Percentiles rank a stretch among this genome's conserved stretches.
Evolutionary conservation across 1,139 yeast species (phyloP).

Genomic region (Suhomyces kunorum): DNA sequence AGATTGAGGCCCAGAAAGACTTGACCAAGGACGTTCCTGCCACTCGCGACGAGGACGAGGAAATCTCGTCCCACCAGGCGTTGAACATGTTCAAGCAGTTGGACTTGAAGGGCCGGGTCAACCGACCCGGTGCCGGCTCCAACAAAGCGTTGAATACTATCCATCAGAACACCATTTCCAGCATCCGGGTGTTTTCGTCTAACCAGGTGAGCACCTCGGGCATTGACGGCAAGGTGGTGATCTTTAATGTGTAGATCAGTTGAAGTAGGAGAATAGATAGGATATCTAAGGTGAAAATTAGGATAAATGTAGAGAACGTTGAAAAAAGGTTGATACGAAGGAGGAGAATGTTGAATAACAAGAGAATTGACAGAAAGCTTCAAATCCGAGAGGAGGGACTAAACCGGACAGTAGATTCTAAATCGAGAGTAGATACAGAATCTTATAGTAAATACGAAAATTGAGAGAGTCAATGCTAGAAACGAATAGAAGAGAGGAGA

Average conservation of each 20-base stretch:
- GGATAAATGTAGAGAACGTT: too few species aligned
- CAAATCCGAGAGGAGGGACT: too few species aligned
- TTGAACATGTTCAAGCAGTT: slow-evolving; percentile 93
- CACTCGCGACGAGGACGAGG: slow-evolving; percentile 51
- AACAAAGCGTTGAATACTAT: slow-evolving; percentile 64
- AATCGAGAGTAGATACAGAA: too few species aligned
- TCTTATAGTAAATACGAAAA: too few species aligned
- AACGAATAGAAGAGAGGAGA: too few species aligned
- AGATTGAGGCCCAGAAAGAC: slow-evolving; percentile 59
- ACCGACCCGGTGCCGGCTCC: slow-evolving; percentile 41
- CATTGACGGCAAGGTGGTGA: slow-evolving; percentile 86
- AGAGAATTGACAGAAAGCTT: too few species aligned
- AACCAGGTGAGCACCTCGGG: slow-evolving; percentile 51
- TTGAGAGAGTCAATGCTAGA: too few species aligned
- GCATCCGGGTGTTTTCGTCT: slow-evolving; percentile 63
- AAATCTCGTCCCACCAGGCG: slow-evolving; percentile 75
- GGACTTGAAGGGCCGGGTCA: slow-evolving; percentile 87
- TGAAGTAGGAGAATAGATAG: background rate
- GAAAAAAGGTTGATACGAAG: background rate
- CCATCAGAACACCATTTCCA: slow-evolving; percentile 88
- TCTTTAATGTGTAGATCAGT: slow-evolving; percentile 38
- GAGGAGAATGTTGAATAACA: too few species aligned
- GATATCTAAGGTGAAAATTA: too few species aligned
- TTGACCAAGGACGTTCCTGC: slow-evolving; percentile 42
- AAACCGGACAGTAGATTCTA: too few species aligned